Base-by-base conservation (phyloP, 208 protist genomes). In the Wallacemonas sp. region DNA sequence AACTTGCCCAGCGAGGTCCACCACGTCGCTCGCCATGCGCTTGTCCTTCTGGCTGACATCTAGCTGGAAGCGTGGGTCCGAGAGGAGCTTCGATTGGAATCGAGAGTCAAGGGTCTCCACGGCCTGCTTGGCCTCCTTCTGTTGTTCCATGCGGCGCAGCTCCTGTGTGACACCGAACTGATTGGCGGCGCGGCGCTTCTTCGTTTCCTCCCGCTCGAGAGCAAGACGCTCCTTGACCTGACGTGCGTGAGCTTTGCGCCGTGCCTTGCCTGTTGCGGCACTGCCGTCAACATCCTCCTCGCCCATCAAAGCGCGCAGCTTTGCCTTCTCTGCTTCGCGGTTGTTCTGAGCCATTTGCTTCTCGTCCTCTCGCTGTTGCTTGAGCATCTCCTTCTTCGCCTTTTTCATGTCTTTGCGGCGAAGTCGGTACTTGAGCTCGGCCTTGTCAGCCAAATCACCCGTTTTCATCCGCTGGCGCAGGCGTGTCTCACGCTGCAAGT, bases 391-490 rank as follows among this genome's bases (percentile, higher is more conserved):
- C 62, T 89, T 90, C 77, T 96, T 96, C 27, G 79, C 66, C 72
- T 90, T 87, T 66, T 91, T 91, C 83, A 89, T 82, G 56, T 92
- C 90, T 60, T 93, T 94, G 15, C 90, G 82, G 12, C 86, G 77
- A 55, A 84, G 72, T 62, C 88, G 92, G 79, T 96, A 94, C 80
- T 94, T 96, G 11, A 92, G 62, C 73, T 93, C 86, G 9, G 87
- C 88, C 59, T 83, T 69, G 14, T 63, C 77, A 3, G 80, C 85
- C 15, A 96, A 72, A 55, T 83, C 73, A 26, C 68, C 79, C 3
- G 74, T 47, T 54, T 90, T 82, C 54, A 93, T 70, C 67, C 80
- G 84, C 62, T 91, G 80, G 60, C 78, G 72, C 11, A 84, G 54
- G 0, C 79, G 77, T 3, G 82, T 62, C 19, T 93, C 84, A 28